Conservation (phyloP, 148 eudicot genomes). For the Bassia scoparia region DNA sequence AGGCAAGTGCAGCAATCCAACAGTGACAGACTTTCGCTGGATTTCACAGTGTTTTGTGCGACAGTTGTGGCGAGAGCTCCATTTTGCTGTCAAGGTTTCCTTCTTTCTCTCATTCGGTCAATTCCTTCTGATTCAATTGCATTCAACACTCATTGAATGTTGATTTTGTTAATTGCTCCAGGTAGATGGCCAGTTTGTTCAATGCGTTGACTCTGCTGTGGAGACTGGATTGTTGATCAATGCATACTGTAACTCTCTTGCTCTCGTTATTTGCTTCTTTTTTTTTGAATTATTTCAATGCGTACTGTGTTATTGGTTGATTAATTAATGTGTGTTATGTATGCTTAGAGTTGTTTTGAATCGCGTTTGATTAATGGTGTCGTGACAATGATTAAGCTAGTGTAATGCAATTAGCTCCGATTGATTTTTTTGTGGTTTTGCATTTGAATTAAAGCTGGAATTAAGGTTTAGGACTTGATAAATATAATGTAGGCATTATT, state of each 20-base stretch:
- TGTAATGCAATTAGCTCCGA: background rate
- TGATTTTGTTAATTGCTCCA: conserved; percentile 39
- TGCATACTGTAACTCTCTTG: conserved; percentile 48
- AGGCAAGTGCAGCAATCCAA: background rate
- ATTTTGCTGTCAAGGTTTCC: conserved; percentile 69
- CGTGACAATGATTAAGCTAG: background rate
- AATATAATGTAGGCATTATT: too few relatives aligned
- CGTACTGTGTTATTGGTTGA: too few relatives aligned
- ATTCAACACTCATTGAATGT: too few relatives aligned
- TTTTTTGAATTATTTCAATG: too few relatives aligned
- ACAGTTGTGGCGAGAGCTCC: conserved; percentile 96
- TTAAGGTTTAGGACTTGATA: too few relatives aligned
- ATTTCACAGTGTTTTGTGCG: conserved; percentile 92
- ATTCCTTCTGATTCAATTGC: too few relatives aligned
- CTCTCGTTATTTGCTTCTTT: background rate
- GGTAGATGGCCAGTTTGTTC: conserved; percentile 84
- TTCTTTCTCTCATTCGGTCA: background rate
- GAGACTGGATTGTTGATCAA: conserved; percentile 88
- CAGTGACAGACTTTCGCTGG: conserved; percentile 87
- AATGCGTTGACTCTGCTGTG: conserved; percentile 44
- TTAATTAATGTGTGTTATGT: too few relatives aligned
- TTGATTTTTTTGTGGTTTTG: too few relatives aligned
- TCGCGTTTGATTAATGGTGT: too few relatives aligned
- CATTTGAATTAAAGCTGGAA: too few relatives aligned
- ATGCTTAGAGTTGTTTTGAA: too few relatives aligned